These are phyloP conservation scores for Talaromyces stipitatus DNA, from an alignment of 495 filamentous ascomycete genomes.

Conservation along the genomic window DNA sequence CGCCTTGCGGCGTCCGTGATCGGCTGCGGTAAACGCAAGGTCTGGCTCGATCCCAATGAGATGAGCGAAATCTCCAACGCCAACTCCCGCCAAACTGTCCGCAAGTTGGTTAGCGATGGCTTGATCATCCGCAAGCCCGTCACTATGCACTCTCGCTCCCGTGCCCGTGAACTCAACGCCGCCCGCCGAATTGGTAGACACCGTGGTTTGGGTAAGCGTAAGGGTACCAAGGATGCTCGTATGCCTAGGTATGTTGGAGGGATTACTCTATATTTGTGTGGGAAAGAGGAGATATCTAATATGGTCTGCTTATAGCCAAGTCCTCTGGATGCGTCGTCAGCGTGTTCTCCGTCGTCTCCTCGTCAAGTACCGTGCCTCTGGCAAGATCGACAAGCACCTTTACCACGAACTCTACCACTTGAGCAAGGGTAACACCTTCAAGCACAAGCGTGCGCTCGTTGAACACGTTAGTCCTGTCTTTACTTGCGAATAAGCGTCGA, in stretches of 20 bases:
- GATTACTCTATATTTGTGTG: background rate
- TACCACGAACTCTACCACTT: conserved; percentile 99
- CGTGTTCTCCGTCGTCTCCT: conserved; percentile 97
- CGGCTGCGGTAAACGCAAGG: conserved; percentile 98
- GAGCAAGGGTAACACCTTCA: conserved; percentile 99
- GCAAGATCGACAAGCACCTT: conserved; percentile 99
- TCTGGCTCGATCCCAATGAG: conserved; percentile 99
- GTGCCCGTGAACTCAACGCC: conserved; percentile 83
- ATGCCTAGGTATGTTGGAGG: conserved; percentile 78
- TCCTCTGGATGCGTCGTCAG: conserved; percentile 99
- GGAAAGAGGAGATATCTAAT: conserved; percentile 1
- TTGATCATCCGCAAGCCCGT: conserved; percentile 99
- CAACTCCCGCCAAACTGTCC: conserved; percentile 99
- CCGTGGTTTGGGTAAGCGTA: conserved; percentile 98
- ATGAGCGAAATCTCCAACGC: conserved; percentile 99
- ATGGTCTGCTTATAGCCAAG: conserved; percentile 52
- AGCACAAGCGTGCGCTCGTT: conserved; percentile 99
- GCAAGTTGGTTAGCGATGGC: conserved; percentile 99
- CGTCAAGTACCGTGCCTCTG: conserved; percentile 97
- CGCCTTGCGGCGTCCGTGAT: conserved; percentile 97
- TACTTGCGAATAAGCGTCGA: background rate
- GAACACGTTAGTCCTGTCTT: conserved; percentile 85
- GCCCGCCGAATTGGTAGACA: conserved; percentile 91
- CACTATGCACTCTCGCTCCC: conserved; percentile 96
- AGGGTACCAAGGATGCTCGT: conserved; percentile 99